Percentiles rank a stretch among this genome's conserved stretches.
These are phyloP conservation scores for Termitomyces sp. DNA, from an alignment of 768 basidiomycete genomes.

Conservation along the genomic window DNA sequence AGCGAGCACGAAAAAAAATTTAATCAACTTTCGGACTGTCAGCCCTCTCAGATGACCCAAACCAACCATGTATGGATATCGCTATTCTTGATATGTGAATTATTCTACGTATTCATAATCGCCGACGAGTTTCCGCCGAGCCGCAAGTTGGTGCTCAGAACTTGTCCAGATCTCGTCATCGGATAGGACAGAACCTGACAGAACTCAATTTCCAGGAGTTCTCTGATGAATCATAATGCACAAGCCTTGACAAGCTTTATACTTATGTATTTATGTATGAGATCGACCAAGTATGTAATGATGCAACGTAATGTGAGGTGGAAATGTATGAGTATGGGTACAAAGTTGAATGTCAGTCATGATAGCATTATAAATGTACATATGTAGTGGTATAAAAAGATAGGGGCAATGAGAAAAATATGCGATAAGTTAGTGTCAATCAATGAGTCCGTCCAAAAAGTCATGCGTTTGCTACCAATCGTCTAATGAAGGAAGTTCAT, in stretches of 20 bases:
- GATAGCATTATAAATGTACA: neutral
- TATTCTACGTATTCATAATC: too few relatives aligned
- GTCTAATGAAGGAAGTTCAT: constrained; percentile 38
- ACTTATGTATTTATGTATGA: neutral
- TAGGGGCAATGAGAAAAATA: constrained; percentile 1
- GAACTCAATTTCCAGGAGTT: too few relatives aligned
- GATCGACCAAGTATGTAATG: neutral
- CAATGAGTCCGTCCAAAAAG: neutral
- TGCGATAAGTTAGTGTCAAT: constrained; percentile 8
- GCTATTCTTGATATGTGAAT: neutral
- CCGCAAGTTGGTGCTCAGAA: too few relatives aligned
- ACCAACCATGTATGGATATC: neutral
- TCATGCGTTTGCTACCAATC: constrained; percentile 32
- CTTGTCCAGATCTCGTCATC: neutral
- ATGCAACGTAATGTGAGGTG: neutral
- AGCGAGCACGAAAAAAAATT: neutral
- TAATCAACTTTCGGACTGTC: too few relatives aligned
- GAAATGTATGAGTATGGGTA: neutral
- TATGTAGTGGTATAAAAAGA: neutral
- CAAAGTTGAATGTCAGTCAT: neutral
- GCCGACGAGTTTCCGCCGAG: too few relatives aligned
- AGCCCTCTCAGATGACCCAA: neutral
- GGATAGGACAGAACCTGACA: neutral
- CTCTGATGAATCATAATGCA: neutral
- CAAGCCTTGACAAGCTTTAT: neutral